Percentiles rank a stretch among this genome's conserved stretches.
Conservation (phyloP, 768 basidiomycete species). For the Boletus insuetus region DNA sequence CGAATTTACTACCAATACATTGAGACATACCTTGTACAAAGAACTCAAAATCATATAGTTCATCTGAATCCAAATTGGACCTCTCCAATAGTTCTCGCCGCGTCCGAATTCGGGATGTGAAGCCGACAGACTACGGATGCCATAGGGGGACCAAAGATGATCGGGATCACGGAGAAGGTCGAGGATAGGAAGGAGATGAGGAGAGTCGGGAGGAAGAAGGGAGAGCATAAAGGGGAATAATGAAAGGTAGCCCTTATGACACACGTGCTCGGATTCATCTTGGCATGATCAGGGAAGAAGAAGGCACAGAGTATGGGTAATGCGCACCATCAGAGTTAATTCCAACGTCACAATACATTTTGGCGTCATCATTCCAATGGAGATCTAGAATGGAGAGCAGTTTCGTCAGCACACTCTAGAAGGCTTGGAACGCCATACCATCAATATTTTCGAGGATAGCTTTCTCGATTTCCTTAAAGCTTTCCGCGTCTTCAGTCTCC, state of each 20-base stretch:
- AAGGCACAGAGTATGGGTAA: background rate
- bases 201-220: slow-evolving; percentile 72
- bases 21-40: slow-evolving; percentile 60
- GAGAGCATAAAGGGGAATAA: slow-evolving; percentile 90
- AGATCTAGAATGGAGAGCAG: slow-evolving; percentile 52
- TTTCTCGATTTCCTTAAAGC: slow-evolving; percentile 73
- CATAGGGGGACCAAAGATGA: slow-evolving; percentile 90
- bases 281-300: slow-evolving; percentile 1
- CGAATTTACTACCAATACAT: background rate
- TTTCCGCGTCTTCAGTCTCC: slow-evolving; percentile 77
- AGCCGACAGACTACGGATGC: slow-evolving; percentile 84
- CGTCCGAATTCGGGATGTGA: slow-evolving; percentile 86
- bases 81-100: slow-evolving; percentile 97
- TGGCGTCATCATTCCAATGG: slow-evolving; percentile 85
- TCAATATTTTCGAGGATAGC: slow-evolving; percentile 85
- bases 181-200: slow-evolving; percentile 77
- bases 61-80: slow-evolving; percentile 97
- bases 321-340: slow-evolving; percentile 77
- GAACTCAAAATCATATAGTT: slow-evolving; percentile 86
- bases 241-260: slow-evolving; percentile 90
- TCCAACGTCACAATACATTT: slow-evolving; percentile 93
- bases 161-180: slow-evolving; percentile 76
- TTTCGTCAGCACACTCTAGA: background rate
- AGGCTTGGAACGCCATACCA: slow-evolving; percentile 42
- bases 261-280: slow-evolving; percentile 93